Base-by-base conservation (phyloP, 352 stramenopile species). In the Peronospora belbahrii region DNA sequence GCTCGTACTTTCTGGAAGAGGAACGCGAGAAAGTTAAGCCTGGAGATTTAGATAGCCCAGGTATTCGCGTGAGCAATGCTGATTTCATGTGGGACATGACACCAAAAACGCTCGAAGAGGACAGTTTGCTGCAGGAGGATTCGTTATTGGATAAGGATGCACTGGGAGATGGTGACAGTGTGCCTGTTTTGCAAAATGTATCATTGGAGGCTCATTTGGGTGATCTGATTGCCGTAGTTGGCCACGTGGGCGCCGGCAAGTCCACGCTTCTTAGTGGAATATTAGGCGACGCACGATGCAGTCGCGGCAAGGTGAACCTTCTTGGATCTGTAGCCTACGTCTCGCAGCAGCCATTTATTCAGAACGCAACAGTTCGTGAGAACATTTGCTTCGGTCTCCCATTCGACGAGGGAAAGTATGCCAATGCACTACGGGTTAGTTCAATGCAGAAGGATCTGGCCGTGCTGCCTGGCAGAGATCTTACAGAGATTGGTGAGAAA, bases 331-430 rank as follows among this genome's bases (percentile, higher is more conserved):
- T 99, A 6, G 93, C 88, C 0, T 98, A 97, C 51, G 93, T 97
- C 32, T 71, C 89, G 9, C 95, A 98, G 62, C 93, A 88, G 20
- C 83, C 96, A 6, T 99, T 98, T 52, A 98, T 99, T 49, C 81
- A 98, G 49, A 98, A 99, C 56, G 95, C 88, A 7, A 97, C 85
- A 2, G 62, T 99, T 13, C 73, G 83, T 14, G 90, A 97, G 33
- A 99, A 99, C 65, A 97, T 99, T 59, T 82, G 96, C 39, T 99
- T 99, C 62, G 78, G 91, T 5, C 58, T 87, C 10, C 69, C 69
- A 0, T 95, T 85, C 23, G 65, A 94, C 17, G 60, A 64, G 7
- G 59, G 53, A 0, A 68, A 67, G 14, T 91, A 91, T 52, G 35
- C 89, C 11, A 53, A 74, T 27, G 70, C 71, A 2, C 18, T 88